A percentile compares a stretch with the other conserved stretches of the same genome.
Evolutionary conservation across 2,329 filamentous ascomycete genomes (phyloP).

Genomic region (Teratosphaeria nubilosa): DNA sequence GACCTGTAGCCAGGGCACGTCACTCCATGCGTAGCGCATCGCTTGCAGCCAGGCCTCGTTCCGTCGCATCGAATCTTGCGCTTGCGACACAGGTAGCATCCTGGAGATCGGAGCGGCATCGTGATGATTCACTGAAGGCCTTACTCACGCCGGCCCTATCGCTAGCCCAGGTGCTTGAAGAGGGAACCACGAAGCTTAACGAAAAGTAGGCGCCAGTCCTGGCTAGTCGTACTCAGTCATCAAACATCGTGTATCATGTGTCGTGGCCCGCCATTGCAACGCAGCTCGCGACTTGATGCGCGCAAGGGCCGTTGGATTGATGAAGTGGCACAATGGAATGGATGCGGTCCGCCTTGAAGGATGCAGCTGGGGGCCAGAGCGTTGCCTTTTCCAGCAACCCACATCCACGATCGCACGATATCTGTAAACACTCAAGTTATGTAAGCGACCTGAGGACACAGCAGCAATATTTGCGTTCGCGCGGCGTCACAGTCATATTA

Average conservation of each 20-base stretch:
- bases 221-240: no score
- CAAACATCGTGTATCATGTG: no score
- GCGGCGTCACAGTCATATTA: neutral
- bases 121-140: neutral
- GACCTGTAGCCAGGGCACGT: constrained; percentile 22
- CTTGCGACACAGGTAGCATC: constrained; percentile 22
- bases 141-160: neutral
- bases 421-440: neutral
- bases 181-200: neutral
- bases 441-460: neutral
- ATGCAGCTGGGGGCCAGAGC: neutral
- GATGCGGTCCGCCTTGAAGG: neutral
- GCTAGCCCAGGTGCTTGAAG: neutral
- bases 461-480: neutral
- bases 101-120: constrained; percentile 23
- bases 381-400: neutral
- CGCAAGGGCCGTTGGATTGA: neutral
- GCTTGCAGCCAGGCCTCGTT: constrained; percentile 18
- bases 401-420: neutral
- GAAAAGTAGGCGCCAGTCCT: neutral
- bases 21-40: constrained; percentile 22
- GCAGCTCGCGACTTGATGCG: no score
- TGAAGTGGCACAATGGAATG: neutral
- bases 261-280: no score
- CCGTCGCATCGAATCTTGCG: constrained; percentile 26